phyloP scores from a whole-genome alignment of 2,329 filamentous ascomycete genomes.

The Diplodia intermedia region DNA sequence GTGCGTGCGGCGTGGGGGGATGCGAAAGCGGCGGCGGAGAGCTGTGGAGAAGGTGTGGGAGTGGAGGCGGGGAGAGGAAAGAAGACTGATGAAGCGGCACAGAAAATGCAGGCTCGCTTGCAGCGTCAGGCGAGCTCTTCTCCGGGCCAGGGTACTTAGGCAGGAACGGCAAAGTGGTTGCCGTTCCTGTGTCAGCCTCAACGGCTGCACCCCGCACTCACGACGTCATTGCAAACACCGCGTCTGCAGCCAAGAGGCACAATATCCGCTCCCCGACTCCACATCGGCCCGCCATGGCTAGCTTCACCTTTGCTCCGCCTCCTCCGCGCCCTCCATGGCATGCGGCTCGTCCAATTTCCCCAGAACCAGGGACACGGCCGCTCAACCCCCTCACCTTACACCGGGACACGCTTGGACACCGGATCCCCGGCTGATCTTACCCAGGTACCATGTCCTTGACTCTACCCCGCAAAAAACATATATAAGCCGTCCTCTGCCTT shows the following conservation, averaged over 20 bases:
- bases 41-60: neutral
- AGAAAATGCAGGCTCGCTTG: neutral
- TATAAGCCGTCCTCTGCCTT: conserved; percentile 1
- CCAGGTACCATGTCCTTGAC: neutral
- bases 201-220: conserved; percentile 9
- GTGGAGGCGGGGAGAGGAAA: neutral
- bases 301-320: neutral
- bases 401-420: neutral
- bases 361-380: neutral
- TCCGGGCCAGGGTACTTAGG: neutral
- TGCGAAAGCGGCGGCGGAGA: neutral
- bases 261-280: conserved; percentile 1
- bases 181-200: conserved; percentile 7
- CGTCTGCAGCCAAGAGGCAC: neutral
- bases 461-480: neutral
- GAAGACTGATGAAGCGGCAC: neutral
- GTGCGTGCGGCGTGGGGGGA: neutral
- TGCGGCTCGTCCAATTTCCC: conserved; percentile 21
- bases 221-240: conserved; percentile 25
- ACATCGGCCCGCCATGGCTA: neutral
- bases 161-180: neutral
- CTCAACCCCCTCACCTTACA: neutral
- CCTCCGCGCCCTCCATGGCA: conserved; percentile 12
- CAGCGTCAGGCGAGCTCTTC: neutral
- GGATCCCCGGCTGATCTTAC: neutral